Conservation (phyloP, 2,329 filamentous ascomycete genomes). For the Eutypella sp. region DNA sequence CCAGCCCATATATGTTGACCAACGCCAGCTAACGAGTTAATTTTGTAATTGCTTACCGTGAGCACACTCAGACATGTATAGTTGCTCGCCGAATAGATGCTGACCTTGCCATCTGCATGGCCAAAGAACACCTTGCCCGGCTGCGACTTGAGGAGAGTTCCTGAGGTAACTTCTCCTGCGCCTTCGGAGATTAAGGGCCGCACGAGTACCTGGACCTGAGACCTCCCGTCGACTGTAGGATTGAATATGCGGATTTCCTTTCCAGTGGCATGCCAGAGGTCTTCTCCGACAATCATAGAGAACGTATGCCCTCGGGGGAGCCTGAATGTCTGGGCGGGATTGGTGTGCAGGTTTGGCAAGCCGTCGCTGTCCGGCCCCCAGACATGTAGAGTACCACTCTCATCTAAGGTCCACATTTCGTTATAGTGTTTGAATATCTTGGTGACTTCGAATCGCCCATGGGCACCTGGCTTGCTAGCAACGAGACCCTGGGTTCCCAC, state of each 20-base stretch:
- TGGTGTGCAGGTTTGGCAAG: conserved; percentile 67
- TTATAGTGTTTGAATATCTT: conserved; percentile 82
- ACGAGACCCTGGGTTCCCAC: conserved; percentile 68
- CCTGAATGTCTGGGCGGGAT: conserved; percentile 68
- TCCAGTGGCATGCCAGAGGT: conserved; percentile 82
- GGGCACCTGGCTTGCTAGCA: conserved; percentile 63
- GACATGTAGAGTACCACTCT: conserved; percentile 77
- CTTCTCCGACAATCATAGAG: conserved; percentile 78
- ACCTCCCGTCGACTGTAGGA: conserved; percentile 62
- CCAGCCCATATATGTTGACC: conserved; percentile 86
- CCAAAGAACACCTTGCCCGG: conserved; percentile 83
- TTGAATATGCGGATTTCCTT: conserved; percentile 84
- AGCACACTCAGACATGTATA: conserved; percentile 75
- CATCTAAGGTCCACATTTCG: conserved; percentile 92
- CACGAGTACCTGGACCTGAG: conserved; percentile 70
- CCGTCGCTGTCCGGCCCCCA: conserved; percentile 75
- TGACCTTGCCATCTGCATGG: conserved; percentile 89
- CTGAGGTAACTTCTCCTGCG: conserved; percentile 83
- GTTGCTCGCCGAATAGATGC: conserved; percentile 77
- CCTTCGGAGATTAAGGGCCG: conserved; percentile 65
- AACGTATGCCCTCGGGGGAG: conserved; percentile 79
- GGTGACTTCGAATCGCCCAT: conserved; percentile 73
- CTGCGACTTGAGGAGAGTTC: conserved; percentile 67
- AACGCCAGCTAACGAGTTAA: conserved; percentile 78
- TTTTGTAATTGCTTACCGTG: conserved; percentile 90